phyloP scores from a whole-genome alignment of 805 yeast species.

The Myxozyma vanderwaltii region DNA sequence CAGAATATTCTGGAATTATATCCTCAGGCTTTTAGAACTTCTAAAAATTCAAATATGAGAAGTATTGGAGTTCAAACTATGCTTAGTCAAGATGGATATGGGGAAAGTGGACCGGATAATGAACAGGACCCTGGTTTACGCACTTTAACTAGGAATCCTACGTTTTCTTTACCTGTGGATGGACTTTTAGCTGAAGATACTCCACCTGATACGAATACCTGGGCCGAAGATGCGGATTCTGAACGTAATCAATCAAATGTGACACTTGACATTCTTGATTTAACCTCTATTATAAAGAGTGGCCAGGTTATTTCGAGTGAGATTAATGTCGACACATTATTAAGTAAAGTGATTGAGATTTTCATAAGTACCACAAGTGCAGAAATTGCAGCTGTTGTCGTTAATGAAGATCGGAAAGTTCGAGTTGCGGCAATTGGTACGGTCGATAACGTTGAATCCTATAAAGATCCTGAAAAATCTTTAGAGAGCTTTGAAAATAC shows the following conservation, averaged over 20 bases:
- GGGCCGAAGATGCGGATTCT: not conserved
- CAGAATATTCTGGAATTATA: not conserved
- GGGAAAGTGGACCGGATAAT: not conserved
- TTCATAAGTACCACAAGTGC: conserved; percentile 34
- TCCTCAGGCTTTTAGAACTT: conserved; percentile 7
- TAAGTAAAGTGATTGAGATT: conserved; percentile 33
- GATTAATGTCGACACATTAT: conserved; percentile 31
- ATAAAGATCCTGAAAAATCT: conserved; percentile 6
- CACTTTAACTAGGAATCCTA: not conserved
- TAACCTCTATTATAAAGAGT: conserved; percentile 34
- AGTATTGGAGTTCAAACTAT: conserved; percentile 28
- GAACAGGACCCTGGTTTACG: not conserved
- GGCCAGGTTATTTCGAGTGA: conserved; percentile 35
- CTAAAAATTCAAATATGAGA: not conserved
- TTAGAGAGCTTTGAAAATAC: conserved; percentile 14
- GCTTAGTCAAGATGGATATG: not conserved
- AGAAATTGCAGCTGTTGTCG: conserved; percentile 29
- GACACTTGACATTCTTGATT: conserved; percentile 34
- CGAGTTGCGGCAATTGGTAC: conserved; percentile 34
- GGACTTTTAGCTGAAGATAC: not conserved
- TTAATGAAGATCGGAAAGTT: conserved; percentile 24
- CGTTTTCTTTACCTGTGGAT: not conserved
- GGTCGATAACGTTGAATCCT: conserved; percentile 17
- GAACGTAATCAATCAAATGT: conserved; percentile 2
- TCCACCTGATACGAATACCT: not conserved